Percentiles rank a stretch among this genome's conserved stretches.
Conservation (phyloP, 805 yeast genomes). For the Cyberlindnera lachancei region DNA sequence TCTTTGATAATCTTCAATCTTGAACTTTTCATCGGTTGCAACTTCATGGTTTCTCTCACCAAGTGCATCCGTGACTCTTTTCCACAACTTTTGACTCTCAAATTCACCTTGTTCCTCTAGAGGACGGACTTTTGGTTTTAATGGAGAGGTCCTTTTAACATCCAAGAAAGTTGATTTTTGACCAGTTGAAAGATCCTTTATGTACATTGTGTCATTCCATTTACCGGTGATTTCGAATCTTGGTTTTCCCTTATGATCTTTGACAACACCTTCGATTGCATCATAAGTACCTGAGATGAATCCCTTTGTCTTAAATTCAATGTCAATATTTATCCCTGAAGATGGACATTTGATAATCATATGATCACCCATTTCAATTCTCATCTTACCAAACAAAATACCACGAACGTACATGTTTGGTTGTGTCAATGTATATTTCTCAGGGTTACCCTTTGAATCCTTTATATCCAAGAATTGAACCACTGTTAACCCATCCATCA, state of each 20-base stretch:
- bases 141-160: conserved; percentile 44
- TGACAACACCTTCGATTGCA: conserved; percentile 71
- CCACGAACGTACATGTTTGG: conserved; percentile 96
- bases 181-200: conserved; percentile 47
- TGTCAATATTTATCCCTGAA: conserved; percentile 58
- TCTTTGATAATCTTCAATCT: conserved; percentile 86
- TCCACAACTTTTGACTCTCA: conserved; percentile 84
- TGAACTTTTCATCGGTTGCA: conserved; percentile 85
- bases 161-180: conserved; percentile 50
- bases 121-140: conserved; percentile 69
- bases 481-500: conserved; percentile 88
- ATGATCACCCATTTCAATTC: conserved; percentile 89
- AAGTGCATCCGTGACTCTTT: conserved; percentile 73
- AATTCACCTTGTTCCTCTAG: conserved; percentile 68
- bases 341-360: conserved; percentile 63
- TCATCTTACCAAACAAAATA: conserved; percentile 81
- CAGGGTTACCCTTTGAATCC: conserved; percentile 43
- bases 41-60: conserved; percentile 66
- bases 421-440: conserved; percentile 78
- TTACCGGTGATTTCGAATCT: conserved; percentile 74
- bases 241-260: conserved; percentile 39
- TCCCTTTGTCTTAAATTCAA: conserved; percentile 94
- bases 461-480: conserved; percentile 56
- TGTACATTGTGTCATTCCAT: conserved; percentile 83
- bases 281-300: conserved; percentile 89